Conservation (phyloP, 2,329 filamentous ascomycete genomes). For the Chaetomium strumarium region DNA sequence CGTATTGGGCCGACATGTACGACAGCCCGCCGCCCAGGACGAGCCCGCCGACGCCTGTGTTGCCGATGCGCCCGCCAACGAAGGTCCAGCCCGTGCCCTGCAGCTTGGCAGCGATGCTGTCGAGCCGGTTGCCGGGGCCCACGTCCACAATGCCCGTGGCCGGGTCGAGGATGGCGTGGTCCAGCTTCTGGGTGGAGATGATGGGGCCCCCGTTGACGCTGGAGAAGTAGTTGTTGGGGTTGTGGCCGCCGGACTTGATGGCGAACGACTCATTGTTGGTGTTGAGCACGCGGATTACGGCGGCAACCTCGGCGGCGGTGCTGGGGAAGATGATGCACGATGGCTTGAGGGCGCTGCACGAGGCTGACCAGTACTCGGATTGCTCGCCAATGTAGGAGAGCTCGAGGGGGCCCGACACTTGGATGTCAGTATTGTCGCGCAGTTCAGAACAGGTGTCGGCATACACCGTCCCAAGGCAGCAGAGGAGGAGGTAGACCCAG, state of each 20-base stretch:
- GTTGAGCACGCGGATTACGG: slow-evolving; percentile 16
- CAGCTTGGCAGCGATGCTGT: slow-evolving; percentile 35
- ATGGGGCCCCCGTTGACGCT: slow-evolving; percentile 44
- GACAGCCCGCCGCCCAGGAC: slow-evolving; percentile 43
- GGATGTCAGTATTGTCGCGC: slow-evolving; percentile 13
- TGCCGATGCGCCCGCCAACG: slow-evolving; percentile 41
- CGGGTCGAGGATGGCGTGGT: slow-evolving; percentile 34
- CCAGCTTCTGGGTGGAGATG: slow-evolving; percentile 42
- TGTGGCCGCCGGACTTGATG: slow-evolving; percentile 52
- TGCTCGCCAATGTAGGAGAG: slow-evolving; percentile 16
- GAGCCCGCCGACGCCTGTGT: slow-evolving; percentile 43
- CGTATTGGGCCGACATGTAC: slow-evolving; percentile 27
- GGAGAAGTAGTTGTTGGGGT: slow-evolving; percentile 47
- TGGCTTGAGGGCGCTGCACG: slow-evolving; percentile 19
- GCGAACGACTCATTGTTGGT: slow-evolving; percentile 38
- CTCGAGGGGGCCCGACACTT: slow-evolving; percentile 12
- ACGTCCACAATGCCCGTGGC: slow-evolving; percentile 27
- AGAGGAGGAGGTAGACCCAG: background rate
- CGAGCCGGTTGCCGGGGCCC: slow-evolving; percentile 42
- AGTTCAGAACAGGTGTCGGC: slow-evolving; percentile 18
- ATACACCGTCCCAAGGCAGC: background rate
- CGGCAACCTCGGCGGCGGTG: slow-evolving; percentile 18
- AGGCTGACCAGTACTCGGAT: slow-evolving; percentile 22
- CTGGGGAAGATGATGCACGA: slow-evolving; percentile 22
- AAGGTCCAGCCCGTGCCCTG: slow-evolving; percentile 38